These are phyloP conservation scores for Tylopilus cervinicoccineus DNA, from an alignment of 768 basidiomycete genomes.

Conservation along the genomic window DNA sequence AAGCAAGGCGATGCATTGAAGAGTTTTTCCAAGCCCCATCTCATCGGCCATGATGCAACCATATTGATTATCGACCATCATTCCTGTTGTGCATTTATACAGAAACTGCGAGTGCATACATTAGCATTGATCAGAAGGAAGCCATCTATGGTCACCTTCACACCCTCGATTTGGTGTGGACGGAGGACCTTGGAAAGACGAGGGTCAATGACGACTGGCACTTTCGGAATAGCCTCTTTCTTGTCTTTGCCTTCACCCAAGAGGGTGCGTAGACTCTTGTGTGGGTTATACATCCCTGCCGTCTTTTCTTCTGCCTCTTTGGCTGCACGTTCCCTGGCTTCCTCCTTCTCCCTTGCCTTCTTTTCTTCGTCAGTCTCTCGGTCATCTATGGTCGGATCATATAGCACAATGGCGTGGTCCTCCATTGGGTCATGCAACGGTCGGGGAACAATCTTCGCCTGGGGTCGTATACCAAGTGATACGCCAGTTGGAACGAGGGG, in stretches of 20 bases:
- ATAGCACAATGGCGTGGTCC: slow-evolving; percentile 95
- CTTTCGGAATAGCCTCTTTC: slow-evolving; percentile 67
- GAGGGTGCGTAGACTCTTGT: slow-evolving; percentile 82
- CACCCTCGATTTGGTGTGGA: slow-evolving; percentile 98
- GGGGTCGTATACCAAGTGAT: slow-evolving; percentile 83
- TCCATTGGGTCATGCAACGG: slow-evolving; percentile 98
- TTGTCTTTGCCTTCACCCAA: slow-evolving; percentile 69
- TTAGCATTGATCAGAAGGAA: background rate
- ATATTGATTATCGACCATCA: slow-evolving; percentile 85
- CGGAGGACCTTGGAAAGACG: slow-evolving; percentile 80
- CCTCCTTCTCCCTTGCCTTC: slow-evolving; percentile 69
- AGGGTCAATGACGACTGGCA: slow-evolving; percentile 97
- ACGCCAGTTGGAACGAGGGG: slow-evolving; percentile 55
- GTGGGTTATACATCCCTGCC: slow-evolving; percentile 80
- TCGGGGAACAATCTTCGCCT: slow-evolving; percentile 75
- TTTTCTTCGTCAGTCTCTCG: slow-evolving; percentile 86
- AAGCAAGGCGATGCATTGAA: slow-evolving; percentile 93
- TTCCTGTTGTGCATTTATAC: slow-evolving; percentile 92
- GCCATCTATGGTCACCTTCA: slow-evolving; percentile 61
- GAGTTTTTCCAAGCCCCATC: slow-evolving; percentile 96
- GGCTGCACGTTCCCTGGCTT: slow-evolving; percentile 57
- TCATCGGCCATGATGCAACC: slow-evolving; percentile 99
- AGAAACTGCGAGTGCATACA: slow-evolving; percentile 62
- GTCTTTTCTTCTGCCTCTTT: slow-evolving; percentile 67
- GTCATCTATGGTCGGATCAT: slow-evolving; percentile 94